These are phyloP conservation scores for Scheffersomyces lignosus DNA, from an alignment of 805 yeast genomes.

Conservation along the genomic window DNA sequence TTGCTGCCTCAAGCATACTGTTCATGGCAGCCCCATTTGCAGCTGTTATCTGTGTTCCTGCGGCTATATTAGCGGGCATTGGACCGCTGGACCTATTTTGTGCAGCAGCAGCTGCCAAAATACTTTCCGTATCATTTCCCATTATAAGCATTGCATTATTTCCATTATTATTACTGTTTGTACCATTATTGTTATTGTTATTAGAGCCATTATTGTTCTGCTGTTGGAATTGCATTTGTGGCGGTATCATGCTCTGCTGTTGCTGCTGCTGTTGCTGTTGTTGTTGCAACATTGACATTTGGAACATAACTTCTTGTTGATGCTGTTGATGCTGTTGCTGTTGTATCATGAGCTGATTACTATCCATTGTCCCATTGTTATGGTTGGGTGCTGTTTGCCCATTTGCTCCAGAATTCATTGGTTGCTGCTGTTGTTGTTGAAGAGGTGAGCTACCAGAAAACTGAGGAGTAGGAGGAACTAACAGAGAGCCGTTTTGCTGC, in stretches of 20 bases:
- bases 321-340: constrained; percentile 2
- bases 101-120: no score
- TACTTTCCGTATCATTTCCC: neutral
- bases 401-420: no score
- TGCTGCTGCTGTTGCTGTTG: constrained; percentile 11
- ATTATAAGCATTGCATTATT: neutral
- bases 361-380: neutral
- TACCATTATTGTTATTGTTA: no score
- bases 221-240: neutral
- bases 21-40: neutral
- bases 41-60: no score
- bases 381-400: constrained; percentile 4
- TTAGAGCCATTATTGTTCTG: neutral
- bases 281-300: constrained; percentile 9
- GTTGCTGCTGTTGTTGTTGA: constrained; percentile 4
- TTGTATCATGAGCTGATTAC: constrained; percentile 1
- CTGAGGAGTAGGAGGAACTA: constrained; percentile 1
- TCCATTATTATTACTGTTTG: no score
- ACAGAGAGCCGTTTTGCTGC: constrained; percentile 4
- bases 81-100: no score
- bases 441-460: constrained; percentile 3
- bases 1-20: neutral
- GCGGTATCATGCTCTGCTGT: constrained; percentile 7
- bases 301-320: constrained; percentile 7
- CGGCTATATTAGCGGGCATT: no score